phyloP scores from a whole-genome alignment of 2,329 filamentous ascomycete species.

The Dactylellina sp. region DNA sequence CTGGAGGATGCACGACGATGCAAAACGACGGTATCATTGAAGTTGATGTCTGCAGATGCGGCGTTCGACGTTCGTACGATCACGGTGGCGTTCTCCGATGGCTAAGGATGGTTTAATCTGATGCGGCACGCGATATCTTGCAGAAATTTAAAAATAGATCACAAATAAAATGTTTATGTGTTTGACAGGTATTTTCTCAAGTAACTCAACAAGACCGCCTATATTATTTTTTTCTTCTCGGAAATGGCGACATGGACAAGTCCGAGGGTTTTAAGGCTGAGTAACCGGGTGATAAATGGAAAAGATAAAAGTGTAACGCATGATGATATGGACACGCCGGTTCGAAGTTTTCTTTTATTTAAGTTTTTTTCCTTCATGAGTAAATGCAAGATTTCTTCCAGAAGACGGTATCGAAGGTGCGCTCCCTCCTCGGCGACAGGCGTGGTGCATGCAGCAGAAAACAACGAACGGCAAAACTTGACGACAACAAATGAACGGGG shows the following conservation, averaged over 20 bases:
- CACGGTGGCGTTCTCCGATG: conserved; percentile 32
- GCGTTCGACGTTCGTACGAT: conserved; percentile 3
- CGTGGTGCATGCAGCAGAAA: conserved; percentile 38
- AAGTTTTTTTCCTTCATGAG: too few species aligned
- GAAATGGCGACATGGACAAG: neutral
- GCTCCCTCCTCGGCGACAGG: conserved; percentile 40
- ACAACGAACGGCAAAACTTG: neutral
- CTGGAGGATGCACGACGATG: conserved; percentile 35
- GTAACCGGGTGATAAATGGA: too few species aligned
- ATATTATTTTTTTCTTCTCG: neutral
- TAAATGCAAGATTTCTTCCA: conserved; percentile 26
- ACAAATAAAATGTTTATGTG: neutral
- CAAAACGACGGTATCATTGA: neutral
- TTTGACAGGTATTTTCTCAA: too few species aligned
- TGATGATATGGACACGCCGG: too few species aligned
- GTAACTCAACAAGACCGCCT: conserved; percentile 10
- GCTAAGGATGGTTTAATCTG: too few species aligned
- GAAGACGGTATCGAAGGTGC: conserved; percentile 29
- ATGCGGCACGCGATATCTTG: neutral
- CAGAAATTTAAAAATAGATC: conserved; percentile 45
- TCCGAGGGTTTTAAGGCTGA: conserved; percentile 24
- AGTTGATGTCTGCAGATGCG: neutral
- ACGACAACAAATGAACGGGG: neutral
- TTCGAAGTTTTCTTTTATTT: too few species aligned
- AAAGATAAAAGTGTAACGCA: too few species aligned